phyloP scores from a whole-genome alignment of 345 rosid genomes.

The Moricandia arvensis region DNA sequence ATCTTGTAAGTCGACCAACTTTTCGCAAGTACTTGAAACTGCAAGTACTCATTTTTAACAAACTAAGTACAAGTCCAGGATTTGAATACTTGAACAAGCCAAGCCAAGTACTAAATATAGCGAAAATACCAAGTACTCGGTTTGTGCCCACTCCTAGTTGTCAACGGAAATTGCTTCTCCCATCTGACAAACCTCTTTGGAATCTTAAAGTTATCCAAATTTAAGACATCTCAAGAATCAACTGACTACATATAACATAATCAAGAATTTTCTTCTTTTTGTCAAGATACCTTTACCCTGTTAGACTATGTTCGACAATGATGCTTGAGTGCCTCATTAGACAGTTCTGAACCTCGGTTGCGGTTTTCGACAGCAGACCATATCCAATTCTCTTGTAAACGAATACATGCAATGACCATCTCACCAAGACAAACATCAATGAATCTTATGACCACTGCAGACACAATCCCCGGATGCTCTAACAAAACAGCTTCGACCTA shows the following conservation, averaged over 20 bases:
- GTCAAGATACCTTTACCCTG: constrained; percentile 61
- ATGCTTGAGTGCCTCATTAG: constrained; percentile 50
- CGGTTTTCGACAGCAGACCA: constrained; percentile 48
- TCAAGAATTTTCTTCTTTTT: no score
- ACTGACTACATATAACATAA: no score
- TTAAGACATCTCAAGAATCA: neutral
- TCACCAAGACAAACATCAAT: constrained; percentile 61
- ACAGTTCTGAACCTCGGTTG: constrained; percentile 33
- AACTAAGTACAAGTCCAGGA: no score
- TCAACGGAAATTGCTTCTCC: constrained; percentile 66
- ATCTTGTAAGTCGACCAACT: no score
- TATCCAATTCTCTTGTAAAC: constrained; percentile 53
- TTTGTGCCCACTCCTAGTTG: no score
- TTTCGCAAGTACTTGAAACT: no score
- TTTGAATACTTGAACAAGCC: no score
- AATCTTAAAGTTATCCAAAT: constrained; percentile 65
- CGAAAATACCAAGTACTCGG: no score
- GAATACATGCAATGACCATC: constrained; percentile 73
- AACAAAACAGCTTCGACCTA: constrained; percentile 63
- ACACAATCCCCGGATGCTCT: constrained; percentile 60
- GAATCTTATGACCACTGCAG: constrained; percentile 58
- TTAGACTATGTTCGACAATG: constrained; percentile 54
- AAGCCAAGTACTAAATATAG: no score
- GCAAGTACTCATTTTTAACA: no score
- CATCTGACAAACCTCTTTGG: constrained; percentile 66